Conservation (phyloP, 768 basidiomycete species). For the Cystofilobasidium bisporidii region DNA sequence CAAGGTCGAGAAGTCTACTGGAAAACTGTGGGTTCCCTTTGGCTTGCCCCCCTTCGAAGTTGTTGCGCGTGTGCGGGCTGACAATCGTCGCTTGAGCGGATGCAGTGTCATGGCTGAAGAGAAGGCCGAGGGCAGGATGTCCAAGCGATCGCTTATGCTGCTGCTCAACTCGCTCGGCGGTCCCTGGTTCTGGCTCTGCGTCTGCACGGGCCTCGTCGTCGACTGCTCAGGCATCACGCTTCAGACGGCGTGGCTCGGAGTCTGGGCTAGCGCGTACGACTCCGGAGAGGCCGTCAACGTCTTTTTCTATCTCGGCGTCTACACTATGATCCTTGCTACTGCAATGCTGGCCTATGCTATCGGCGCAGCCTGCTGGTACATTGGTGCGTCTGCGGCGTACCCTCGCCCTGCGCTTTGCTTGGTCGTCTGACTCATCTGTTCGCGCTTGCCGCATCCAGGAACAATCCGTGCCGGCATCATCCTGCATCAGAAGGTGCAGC, state of each 20-base stretch:
- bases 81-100: background rate
- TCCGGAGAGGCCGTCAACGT: background rate
- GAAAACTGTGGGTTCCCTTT: conserved; percentile 31
- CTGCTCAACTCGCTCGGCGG: conserved; percentile 36
- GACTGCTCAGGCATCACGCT: conserved; percentile 31
- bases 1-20: conserved; percentile 11
- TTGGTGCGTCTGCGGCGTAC: too few relatives aligned
- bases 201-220: conserved; percentile 33
- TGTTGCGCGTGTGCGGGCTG: too few relatives aligned
- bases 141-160: conserved; percentile 4
- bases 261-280: background rate
- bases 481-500: too few relatives aligned
- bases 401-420: too few relatives aligned
- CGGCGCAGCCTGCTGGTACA: too few relatives aligned
- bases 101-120: conserved; percentile 39
- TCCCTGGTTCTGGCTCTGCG: conserved; percentile 16
- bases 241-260: background rate
- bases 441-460: conserved; percentile 20
- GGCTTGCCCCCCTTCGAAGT: too few relatives aligned
- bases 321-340: conserved; percentile 30
- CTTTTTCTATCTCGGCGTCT: background rate
- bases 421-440: conserved; percentile 20
- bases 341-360: too few relatives aligned
- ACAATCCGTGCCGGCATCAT: background rate
- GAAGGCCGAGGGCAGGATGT: conserved; percentile 31